Base-by-base conservation (phyloP, 176 grass and related monocot species). In the Phoenix dactylifera region DNA sequence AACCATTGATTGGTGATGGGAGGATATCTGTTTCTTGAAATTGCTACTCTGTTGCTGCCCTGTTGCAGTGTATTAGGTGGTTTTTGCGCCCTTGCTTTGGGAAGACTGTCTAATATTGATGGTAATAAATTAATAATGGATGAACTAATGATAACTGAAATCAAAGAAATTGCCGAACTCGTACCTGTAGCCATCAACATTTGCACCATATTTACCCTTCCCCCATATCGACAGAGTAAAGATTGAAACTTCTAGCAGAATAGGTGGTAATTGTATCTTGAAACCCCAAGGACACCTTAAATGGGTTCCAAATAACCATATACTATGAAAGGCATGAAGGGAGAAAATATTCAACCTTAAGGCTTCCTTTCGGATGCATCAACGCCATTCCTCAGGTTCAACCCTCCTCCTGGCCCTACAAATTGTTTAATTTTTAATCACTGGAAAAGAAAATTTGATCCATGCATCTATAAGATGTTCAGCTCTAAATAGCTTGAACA, bases 151-250 rank as follows among this genome's bases (percentile, higher is more conserved):
- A 67, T 50, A 51, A 23, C 18, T 25, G 26, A 49, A 29, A 51
- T 16, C 1, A 51, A 22, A 67, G 16, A 66, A 55, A 1, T 66
- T 25, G 67, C 16, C 30, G 24, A 61, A 32, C 25, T 76, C 6
- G 12, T 60, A 82, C 79, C 79, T 82, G 79, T 82, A 82, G 52
- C 83, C 86, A 63, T 96, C 86, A 51, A 96, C 91, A 58, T 96
- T 96, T 62, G 83, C 91, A 67, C 91, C 83, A 2, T 96, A 96
- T 60, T 96, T 96, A 1, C 83, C 88, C 88, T 91, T 86, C 16
- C 86, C 86, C 86, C 85, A 62, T 52, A 76, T 51, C 57, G 16
- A n/a, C 26, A 51, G 68, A 53, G 58, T 60, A 49, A 54, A 23
- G 9, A 72, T 26, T 19, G 1, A 63, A 22, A 1, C 20, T 15